Percentiles rank a stretch among this genome's conserved stretches.
These are phyloP conservation scores for Plasmodium vinckei DNA, from an alignment of 169 alveolate species.

Conservation along the genomic window DNA sequence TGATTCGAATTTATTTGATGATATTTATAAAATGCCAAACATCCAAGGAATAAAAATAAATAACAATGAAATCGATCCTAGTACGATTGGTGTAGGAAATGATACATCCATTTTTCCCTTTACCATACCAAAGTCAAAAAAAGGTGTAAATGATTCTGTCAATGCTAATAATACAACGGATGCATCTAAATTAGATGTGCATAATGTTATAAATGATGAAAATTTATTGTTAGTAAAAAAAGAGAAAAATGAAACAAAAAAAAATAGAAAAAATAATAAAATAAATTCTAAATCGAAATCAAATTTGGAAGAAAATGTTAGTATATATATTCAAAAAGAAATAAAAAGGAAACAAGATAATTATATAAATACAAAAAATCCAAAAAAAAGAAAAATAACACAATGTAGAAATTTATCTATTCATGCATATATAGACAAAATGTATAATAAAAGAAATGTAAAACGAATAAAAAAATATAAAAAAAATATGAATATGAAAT, in stretches of 20 bases:
- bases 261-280: too few species aligned
- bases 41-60: too few species aligned
- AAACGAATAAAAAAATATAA: neutral
- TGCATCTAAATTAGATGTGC: too few species aligned
- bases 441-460: constrained; percentile 6
- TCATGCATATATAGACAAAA: constrained; percentile 6
- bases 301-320: constrained; percentile 3
- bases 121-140: too few species aligned
- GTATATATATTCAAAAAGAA: constrained; percentile 44
- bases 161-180: too few species aligned
- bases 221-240: neutral
- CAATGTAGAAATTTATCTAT: constrained; percentile 19
- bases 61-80: too few species aligned
- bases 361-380: neutral
- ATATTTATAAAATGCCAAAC: too few species aligned
- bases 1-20: neutral
- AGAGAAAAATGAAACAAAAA: neutral
- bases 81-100: too few species aligned
- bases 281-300: too few species aligned
- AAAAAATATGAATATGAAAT: constrained; percentile 15
- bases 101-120: too few species aligned
- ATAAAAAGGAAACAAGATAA: neutral
- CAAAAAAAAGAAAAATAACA: neutral
- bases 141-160: too few species aligned
- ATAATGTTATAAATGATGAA: too few species aligned